Evolutionary conservation across 352 stramenopile species (phyloP), one percentile per base, ranked within the genome.

Genomic region (Globisporangium orthogonon): DNA sequence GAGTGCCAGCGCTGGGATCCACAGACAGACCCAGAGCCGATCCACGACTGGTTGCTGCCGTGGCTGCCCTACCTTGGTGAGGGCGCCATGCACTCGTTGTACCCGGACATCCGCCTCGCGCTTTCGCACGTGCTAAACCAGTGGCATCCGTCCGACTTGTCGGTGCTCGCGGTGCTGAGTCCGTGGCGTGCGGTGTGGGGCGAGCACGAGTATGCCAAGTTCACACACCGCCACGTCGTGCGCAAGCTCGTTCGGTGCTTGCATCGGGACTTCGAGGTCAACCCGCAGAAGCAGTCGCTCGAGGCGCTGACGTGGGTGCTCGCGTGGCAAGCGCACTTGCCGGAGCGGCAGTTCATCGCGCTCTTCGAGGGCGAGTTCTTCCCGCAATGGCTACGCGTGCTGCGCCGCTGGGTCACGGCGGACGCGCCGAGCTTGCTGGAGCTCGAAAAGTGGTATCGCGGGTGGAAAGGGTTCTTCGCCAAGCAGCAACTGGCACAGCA

Each of bases 321-420:
- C 3, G 81, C 71, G 43, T 96, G 87, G 87, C 70, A 77, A 66
- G 53, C 67, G 17, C 45, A 85, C 52, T 59, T 96, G 33, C 81
- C 86, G 10, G 58, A 86, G 10, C 74, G 79, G 0, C 86, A 96
- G 53, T 76, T 93, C 51, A 69, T 92, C 35, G 80, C 84, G 28
- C 65, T 96, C 2, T 72, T 97, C 28, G 89, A 97, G 66, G 89
- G 86, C 9, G 90, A 97, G 53, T 96, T 97, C 52, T 97, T 97
- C 52, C 83, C 86, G 0, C 88, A 94, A 58, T 97, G 90, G 90
- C 77, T 97, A 13, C 76, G 78, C 17, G 80, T 91, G 15, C 63
- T 97, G 49, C 83, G 77, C 14, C 72, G 71, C 49, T 97, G 90
- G 90, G 68, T 97, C 3, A 49, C 47, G 4, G 10, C 30, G 0